Evolutionary conservation across 139 green algal species (phyloP), one percentile per base, ranked within the genome.

Genomic region (Gonium pectorale): DNA sequence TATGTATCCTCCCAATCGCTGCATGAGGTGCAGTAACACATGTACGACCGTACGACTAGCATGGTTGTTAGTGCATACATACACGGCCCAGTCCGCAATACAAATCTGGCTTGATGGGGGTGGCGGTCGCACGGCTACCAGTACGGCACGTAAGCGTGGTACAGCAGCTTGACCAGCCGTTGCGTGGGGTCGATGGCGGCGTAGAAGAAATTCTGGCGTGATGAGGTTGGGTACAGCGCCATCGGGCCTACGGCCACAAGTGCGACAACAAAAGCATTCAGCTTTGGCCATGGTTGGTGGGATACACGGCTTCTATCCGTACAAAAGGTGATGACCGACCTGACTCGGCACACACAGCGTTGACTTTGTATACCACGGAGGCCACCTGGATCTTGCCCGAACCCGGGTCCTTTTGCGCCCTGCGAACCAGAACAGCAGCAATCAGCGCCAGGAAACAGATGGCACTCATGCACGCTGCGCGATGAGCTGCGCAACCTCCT

Each of bases 171-270:
- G 40, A 71, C 80, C 26, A 88, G 37, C 0, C 85, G 71, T 33
- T 72, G 67, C 22, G 84, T 13, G 0, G 88, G 89, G 56, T 94
- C 90, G n/a, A 94, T 52, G 0, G 68, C 83, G 0, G 91, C 69
- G 52, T 92, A 90, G 79, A 74, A 90, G 71, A 94, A 91, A 69
- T 87, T 92, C 64, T 92, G 92, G 19, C 80, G 49, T 9, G 73
- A 86, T 21, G 31, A n/a, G 26, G 9, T 43, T 0, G 91, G 91
- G 40, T 90, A 94, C 0, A 94, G 81, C 37, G 62, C 49, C 37
- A 81, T 8, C 1, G 83, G 38, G 2, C 83, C 83, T 88, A 73
- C 63, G 31, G 1, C 54, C 54, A 4, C 54, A 59, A 3, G 51
- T 59, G 51, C 26, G 51, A 29, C 21, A 3, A 13, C 51, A 59